Evolutionary conservation across 225 moss, liverwort and hornwort species (phyloP), one percentile per base, ranked within the genome.

Genomic region (Lunularia cruciata): DNA sequence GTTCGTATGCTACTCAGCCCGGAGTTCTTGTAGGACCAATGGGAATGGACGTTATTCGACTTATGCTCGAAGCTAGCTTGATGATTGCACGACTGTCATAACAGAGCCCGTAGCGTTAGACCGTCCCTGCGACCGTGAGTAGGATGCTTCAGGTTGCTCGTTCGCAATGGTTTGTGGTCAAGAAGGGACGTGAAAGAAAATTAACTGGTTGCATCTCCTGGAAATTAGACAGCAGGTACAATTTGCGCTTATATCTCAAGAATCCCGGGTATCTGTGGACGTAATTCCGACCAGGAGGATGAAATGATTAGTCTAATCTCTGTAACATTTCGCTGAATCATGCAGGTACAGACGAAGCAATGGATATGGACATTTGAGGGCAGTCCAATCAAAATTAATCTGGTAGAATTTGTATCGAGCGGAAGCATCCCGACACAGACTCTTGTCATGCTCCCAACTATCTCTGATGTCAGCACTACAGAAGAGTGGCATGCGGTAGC

Each of bases 381-480:
- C 72, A 79, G 55, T 26, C 65, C 77, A 9, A 57, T 95, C 68
- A 84, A 72, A 53, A 90, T 95, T 30, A 77, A 90, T 60, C 84
- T 76, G n/a, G 84, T 83, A 65, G 92, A 95, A 71, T 75, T 84
- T 13, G 77, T 76, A 12, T 68, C 76, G 34, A 73, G 55, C 66
- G 79, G 49, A 55, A 60, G 46, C 18, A 77, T 54, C 63, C 55
- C 68, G 42, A 67, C 57, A 53, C 74, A 86, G 63, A 88, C 85
- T 38, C 64, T 95, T 52, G 64, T 95, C 43, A 69, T 92, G 33
- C 78, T 95, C 33, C 92, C 95, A 12, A 88, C 91, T 8, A 65
- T 95, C 47, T 92, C 92, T 20, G 95, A 95, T 76, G 95, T 95
- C 0, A 95, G 95, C 83, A 92, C 92, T 15, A 95, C 90, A 12